Base-by-base conservation (phyloP, 805 yeast species). In the Candida methanosorbosa region DNA sequence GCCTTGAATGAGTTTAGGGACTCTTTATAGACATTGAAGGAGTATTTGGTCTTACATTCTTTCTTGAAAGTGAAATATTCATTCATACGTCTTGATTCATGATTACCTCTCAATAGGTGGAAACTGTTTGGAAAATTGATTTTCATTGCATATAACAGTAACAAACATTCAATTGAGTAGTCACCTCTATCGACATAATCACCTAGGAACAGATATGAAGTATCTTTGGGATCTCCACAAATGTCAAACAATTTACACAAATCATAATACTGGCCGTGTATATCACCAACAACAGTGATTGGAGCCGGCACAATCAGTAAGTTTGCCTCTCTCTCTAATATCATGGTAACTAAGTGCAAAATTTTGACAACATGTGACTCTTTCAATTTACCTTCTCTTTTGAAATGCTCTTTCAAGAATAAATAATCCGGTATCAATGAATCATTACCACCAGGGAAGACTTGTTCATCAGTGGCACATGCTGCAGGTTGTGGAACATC, bases 161-260 rank as follows among this genome's bases (percentile, higher is more conserved):
- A 56, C 36, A 82, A 59, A 50, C 86, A 80, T 56, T 90, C 98
- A 43, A 87, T 79, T 21, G 95, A 82, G 54, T 85, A 88, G 31
- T 84, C 80, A 4, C 98, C 98, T 42, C 98, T 67, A 60, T 90
- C 98, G 18, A 90, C 97, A 53, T 90, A 88, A 59, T 90, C 97
- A 7, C 97, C 97, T 37, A 90, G 62, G 50, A 90, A 90, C 37
- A 90, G 61, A 55, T 86, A 90, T 18, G 81, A 70, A 1, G 94
- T 84, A 12, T 49, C 58, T 13, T 61, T 66, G 11, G 97, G 95
- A 48, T 81, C 79, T 3, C 97, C 97, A 29, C 96, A 95, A 32
- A 87, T 87, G 50, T 87, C 95, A 48, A 90, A 81, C 40, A 90
- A 62, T 57, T 87, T 87, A 72, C 88, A 68, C 45, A 92, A 65